A percentile compares a stretch with the other conserved stretches of the same genome.
phyloP scores from a whole-genome alignment of 2,329 filamentous ascomycete genomes.

The Truncatella angustata region DNA sequence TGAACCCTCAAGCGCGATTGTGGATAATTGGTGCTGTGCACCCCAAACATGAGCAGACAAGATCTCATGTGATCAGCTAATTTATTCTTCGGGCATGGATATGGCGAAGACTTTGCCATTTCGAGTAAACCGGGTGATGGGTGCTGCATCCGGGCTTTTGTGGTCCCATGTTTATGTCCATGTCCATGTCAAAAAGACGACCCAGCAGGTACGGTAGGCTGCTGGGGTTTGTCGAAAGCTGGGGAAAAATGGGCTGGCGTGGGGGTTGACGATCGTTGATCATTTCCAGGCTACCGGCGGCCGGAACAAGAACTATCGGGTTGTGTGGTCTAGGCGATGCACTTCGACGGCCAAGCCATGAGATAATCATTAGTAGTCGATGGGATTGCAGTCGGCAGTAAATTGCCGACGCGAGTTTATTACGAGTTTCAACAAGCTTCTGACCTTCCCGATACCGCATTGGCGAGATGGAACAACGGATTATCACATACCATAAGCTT shows the following conservation, averaged over 20 bases:
- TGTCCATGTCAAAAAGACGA: constrained; percentile 4
- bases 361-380: neutral
- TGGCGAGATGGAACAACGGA: neutral
- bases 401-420: neutral
- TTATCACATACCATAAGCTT: neutral
- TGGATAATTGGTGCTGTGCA: neutral
- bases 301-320: neutral
- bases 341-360: neutral
- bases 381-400: neutral
- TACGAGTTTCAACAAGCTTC: neutral
- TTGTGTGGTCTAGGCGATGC: neutral
- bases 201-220: neutral
- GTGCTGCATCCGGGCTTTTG: neutral
- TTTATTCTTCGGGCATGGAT: no score
- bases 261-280: neutral
- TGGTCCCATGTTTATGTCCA: neutral
- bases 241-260: neutral
- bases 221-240: neutral
- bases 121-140: neutral
- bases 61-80: neutral
- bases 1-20: no score
- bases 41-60: neutral
- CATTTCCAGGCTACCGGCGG: neutral
- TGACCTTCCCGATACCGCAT: neutral
- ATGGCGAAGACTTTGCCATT: constrained; percentile 1